Base-by-base conservation (phyloP, 163 green algal species). In the Smithsoniella earleae region DNA sequence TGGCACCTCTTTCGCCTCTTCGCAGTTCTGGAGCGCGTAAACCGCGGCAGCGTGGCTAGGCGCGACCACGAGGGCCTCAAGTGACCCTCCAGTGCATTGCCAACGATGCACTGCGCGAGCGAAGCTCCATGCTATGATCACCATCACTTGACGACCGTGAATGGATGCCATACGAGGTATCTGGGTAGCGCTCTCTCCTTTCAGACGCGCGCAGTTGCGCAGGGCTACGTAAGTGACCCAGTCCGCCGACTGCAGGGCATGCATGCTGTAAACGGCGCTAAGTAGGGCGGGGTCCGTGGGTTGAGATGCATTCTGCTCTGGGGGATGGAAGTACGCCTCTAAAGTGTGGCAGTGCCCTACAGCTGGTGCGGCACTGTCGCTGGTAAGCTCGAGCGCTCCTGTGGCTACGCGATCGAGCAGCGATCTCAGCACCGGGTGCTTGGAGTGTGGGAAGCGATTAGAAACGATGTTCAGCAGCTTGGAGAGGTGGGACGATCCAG, bases 141-240 rank as follows among this genome's bases (percentile, higher is more conserved):
- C 58, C 58, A 69, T 18, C 4, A 13, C 25, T 13, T 69, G 58
- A 30, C 25, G 20, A 3, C 31, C 58, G 28, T 5, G 4, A 40
- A 36, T 34, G 5, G 58, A 5, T 10, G 58, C 8, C 58, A 69
- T 31, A 0, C 16, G 30, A 30, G 58, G 30, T 0, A 69, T 13
- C 25, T 34, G 27, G 20, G 58, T n/a, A 5, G 34, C 58, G 16
- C 25, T 33, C 30, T 13, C 34, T n/a, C 4, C 4, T 18, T 69
- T 30, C 58, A n/a, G 25, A 18, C 27, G 3, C 6, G 27, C 43
- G 25, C 31, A 36, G 58, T 69, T 69, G 58, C 58, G 22, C 58
- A 69, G 58, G 30, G 43, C 58, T 25, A 33, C 25, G 34, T 13
- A 33, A 30, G 58, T 69, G 27, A 69, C 5, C 58, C 58, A 69